Percentiles rank a stretch among this genome's conserved stretches.
Conservation (phyloP, 2,329 filamentous ascomycete genomes). For the Catunica adiposa region DNA sequence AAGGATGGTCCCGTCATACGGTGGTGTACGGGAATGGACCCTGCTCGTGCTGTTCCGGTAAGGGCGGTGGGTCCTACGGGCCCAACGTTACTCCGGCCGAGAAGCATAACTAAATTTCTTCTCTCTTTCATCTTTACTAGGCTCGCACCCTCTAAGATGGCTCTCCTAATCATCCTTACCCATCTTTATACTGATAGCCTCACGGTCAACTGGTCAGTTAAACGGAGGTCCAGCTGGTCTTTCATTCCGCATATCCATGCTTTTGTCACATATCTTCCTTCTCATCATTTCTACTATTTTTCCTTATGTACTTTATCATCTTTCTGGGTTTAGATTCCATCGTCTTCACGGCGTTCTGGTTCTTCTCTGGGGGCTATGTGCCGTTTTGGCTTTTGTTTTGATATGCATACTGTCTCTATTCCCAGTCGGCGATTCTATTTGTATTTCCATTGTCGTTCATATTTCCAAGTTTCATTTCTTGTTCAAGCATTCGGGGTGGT, state of each 20-base stretch:
- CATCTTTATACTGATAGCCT: neutral
- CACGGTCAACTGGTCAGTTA: neutral
- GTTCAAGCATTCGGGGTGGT: no score
- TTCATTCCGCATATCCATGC: neutral
- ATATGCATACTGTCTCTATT: no score
- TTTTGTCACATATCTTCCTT: neutral
- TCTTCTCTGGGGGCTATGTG: no score
- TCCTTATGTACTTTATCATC: neutral
- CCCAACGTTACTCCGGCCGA: constrained; percentile 36
- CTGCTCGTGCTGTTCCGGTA: constrained; percentile 37
- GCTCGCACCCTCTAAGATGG: no score
- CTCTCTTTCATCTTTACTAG: no score
- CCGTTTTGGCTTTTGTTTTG: no score
- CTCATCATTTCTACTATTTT: neutral
- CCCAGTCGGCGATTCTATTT: no score
- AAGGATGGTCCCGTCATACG: constrained; percentile 40
- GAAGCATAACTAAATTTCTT: constrained; percentile 23
- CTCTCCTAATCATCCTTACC: neutral
- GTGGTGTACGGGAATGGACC: constrained; percentile 42
- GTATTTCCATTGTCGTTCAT: no score
- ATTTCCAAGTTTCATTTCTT: no score
- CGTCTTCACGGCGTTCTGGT: no score
- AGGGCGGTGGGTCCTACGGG: constrained; percentile 35
- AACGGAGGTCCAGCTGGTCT: neutral
- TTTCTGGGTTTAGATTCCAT: no score